Conservation (phyloP, 495 filamentous ascomycete genomes). For the Chlorociboria aeruginascens region DNA sequence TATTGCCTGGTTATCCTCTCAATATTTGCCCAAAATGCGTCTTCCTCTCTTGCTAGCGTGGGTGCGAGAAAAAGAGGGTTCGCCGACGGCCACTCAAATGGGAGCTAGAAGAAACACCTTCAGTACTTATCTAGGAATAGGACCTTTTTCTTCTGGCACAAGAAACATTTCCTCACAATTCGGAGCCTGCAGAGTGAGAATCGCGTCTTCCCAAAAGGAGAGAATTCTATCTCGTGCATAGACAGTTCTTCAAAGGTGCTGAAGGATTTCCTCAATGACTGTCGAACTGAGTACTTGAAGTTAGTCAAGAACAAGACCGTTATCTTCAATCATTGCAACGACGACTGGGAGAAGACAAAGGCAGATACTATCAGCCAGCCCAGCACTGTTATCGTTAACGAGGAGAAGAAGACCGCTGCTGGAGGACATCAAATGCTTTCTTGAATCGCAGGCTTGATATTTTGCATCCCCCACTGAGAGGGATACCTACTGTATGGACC, state of each 20-base stretch:
- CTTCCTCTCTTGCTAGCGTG: slow-evolving; percentile 45
- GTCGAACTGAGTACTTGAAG: slow-evolving; percentile 40
- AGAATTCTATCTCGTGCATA: slow-evolving; percentile 51
- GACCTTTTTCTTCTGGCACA: slow-evolving; percentile 51
- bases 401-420: slow-evolving; percentile 61
- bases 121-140: slow-evolving; percentile 51
- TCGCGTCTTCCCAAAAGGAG: slow-evolving; percentile 27
- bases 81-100: background rate
- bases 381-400: slow-evolving; percentile 71
- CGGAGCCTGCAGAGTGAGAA: slow-evolving; percentile 18
- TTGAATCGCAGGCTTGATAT: too few species aligned
- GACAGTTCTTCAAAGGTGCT: slow-evolving; percentile 51
- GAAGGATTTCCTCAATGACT: slow-evolving; percentile 52
- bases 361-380: slow-evolving; percentile 43
- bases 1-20: slow-evolving; percentile 53
- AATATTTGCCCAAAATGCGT: slow-evolving; percentile 41
- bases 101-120: slow-evolving; percentile 40
- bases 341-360: slow-evolving; percentile 21
- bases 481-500: too few species aligned
- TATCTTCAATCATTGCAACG: slow-evolving; percentile 48
- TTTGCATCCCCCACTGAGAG: too few species aligned
- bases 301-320: slow-evolving; percentile 47
- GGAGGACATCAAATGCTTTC: slow-evolving; percentile 75
- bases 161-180: slow-evolving; percentile 31
- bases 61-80: slow-evolving; percentile 21